Base-by-base conservation (phyloP, 371 early-diverging fungal genomes). In the Capillidium heterosporum region DNA sequence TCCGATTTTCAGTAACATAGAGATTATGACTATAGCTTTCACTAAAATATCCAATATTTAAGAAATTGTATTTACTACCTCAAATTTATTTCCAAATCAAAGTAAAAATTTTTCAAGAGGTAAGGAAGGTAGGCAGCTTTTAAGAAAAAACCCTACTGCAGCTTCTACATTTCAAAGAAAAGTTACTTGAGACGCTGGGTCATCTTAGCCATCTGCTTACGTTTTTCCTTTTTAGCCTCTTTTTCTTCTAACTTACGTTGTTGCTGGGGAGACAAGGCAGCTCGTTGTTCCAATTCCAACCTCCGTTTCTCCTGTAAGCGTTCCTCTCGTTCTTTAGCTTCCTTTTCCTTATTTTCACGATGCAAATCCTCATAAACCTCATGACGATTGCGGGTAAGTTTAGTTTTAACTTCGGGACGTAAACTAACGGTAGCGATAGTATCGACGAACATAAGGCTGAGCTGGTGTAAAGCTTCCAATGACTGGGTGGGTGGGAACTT, bases 231-330 rank as follows among this genome's bases (percentile, higher is more conserved):
- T 21, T 39, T 31, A 31, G 53, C 32, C 24, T 53, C 53, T 53
- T 53, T 53, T 23, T 53, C 53, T 31, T 53, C 53, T 19, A 53
- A 31, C 41, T 53, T 53, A 39, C 53, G 53, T 39, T 53, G 53
- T 31, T 21, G 27, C 2, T 21, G 27, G 35, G 53, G 53, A 17
- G 53, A 32, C 1, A 53, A 39, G 3, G 4, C 10, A 23, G n/a
- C 39, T 17, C 53, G 31, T n/a, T 39, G n/a, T 53, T 53, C 53
- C 19, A 53, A 24, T 39, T 53, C 53, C 23, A 27, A 15, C 21
- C 35, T 21, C 17, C 53, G 53, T 40, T 53, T 53, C 35, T 53
- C 35, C 8, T 53, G 32, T 3, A 53, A 19, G n/a, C 53, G 32
- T 40, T 40, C 35, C 26, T 53, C 53, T 7, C 21, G 15, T 29